Evolutionary conservation across 2,329 filamentous ascomycete genomes (phyloP), one percentile per base, ranked within the genome.

Genomic region (Diaporthe ilicicola): DNA sequence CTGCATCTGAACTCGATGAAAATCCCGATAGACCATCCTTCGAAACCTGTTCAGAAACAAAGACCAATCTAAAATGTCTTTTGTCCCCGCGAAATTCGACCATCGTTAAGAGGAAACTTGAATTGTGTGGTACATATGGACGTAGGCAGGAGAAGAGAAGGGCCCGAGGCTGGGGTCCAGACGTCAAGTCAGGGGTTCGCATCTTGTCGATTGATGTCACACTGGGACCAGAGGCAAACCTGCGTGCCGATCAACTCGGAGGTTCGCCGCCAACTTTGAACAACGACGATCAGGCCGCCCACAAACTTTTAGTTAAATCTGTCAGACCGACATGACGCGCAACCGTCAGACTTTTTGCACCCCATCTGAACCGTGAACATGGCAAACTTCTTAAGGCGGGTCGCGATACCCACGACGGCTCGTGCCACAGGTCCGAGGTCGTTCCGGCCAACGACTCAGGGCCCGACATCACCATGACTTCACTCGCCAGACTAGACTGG

Each of bases 391-490:
- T 61, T 39, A 61, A 24, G 24, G 24, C 56, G 56, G 46, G 27
- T 4, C 56, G 56, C 27, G 56, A 61, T 17, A 15, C 42, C 15
- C 4, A 29, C 15, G 24, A 29, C 9, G 10, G 8, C 37, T 59
- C 37, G 39, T 44, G 24, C 22, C 37, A n/a, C 19, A 5, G 56
- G 37, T 46, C 34, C 39, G 8, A 61, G 37, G 55, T 17, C 29
- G 37, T 46, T 39, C 56, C 39, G 56, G 56, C 17, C 56, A 46
- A 32, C 68, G 59, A 70, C 22, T 66, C 68, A 66, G 22, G 68
- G n/a, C 22, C 46, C 66, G 42, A 46, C 66, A 68, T 59, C 66
- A 68, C 51, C 12, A 70, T 67, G 68, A 67, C 51, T 70, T 70
- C 68, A 67, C 42, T 13, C 39, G 12, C n/a, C 32, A 22, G 37